phyloP scores from a whole-genome alignment of 164 flowering plant genomes.

The Stephania yunnanensis region DNA sequence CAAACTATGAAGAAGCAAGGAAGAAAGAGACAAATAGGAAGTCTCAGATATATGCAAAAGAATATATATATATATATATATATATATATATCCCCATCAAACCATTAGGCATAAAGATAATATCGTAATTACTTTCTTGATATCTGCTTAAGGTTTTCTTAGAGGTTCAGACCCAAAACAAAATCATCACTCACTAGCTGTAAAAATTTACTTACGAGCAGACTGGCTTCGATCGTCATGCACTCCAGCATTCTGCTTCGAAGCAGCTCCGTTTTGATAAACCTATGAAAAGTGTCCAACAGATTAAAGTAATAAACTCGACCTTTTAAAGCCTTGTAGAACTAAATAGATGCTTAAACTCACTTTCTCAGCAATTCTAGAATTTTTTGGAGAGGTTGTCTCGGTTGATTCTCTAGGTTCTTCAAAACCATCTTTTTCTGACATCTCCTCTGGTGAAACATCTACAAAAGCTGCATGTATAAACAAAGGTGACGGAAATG shows the following conservation, averaged over 20 bases:
- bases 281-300: conserved; percentile 31
- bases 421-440: conserved; percentile 43
- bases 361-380: conserved; percentile 36
- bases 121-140: background rate
- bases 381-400: conserved; percentile 33
- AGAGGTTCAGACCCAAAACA: background rate
- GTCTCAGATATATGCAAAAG: no score
- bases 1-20: background rate
- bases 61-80: no score
- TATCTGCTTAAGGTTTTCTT: background rate
- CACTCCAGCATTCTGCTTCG: conserved; percentile 23
- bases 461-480: conserved; percentile 76
- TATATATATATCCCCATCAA: no score
- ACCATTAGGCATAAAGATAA: background rate
- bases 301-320: background rate
- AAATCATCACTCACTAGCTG: background rate
- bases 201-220: conserved; percentile 35
- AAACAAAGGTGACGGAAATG: conserved; percentile 2
- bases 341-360: conserved; percentile 16
- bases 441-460: conserved; percentile 73
- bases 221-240: conserved; percentile 31
- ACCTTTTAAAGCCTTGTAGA: background rate
- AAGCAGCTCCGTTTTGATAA: conserved; percentile 62
- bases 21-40: background rate
- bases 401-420: conserved; percentile 33